phyloP scores from a whole-genome alignment of 306 rosid genomes.

The Morella rubra region DNA sequence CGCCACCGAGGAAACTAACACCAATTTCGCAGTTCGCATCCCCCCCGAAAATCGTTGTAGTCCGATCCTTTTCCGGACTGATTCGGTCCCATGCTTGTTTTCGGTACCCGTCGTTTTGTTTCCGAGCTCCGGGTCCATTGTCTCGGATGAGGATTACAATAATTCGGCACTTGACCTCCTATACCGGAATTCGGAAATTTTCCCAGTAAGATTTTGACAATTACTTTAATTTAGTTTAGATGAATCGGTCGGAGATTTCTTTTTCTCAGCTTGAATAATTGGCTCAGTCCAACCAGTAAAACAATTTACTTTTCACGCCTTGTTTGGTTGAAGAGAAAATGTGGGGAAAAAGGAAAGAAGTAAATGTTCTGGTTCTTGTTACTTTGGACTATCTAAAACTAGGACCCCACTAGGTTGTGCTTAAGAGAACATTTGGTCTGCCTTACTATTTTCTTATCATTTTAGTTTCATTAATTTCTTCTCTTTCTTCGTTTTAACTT shows the following conservation, averaged over 20 bases:
- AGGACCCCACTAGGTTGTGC: neutral
- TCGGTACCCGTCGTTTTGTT: neutral
- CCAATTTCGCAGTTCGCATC: neutral
- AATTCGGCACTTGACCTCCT: neutral
- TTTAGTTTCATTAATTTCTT: neutral
- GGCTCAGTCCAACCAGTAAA: neutral
- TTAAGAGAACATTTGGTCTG: neutral
- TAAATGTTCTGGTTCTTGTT: neutral
- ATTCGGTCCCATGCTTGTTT: neutral
- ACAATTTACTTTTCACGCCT: neutral
- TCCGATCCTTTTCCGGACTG: neutral
- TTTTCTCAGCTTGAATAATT: neutral
- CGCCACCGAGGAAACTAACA: neutral
- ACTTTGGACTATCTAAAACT: neutral
- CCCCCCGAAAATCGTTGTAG: neutral
- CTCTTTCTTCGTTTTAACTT: neutral
- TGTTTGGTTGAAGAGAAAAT: constrained; percentile 10
- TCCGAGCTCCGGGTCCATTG: constrained; percentile 1
- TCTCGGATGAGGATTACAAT: constrained; percentile 7
- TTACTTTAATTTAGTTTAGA: neutral
- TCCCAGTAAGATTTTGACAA: neutral
- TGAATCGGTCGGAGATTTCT: neutral
- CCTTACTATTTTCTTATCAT: neutral
- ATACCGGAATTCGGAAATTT: constrained; percentile 14
- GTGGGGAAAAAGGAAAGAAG: neutral